Conservation (phyloP, 2,329 filamentous ascomycete species). For the Fusarium tricinctum region DNA sequence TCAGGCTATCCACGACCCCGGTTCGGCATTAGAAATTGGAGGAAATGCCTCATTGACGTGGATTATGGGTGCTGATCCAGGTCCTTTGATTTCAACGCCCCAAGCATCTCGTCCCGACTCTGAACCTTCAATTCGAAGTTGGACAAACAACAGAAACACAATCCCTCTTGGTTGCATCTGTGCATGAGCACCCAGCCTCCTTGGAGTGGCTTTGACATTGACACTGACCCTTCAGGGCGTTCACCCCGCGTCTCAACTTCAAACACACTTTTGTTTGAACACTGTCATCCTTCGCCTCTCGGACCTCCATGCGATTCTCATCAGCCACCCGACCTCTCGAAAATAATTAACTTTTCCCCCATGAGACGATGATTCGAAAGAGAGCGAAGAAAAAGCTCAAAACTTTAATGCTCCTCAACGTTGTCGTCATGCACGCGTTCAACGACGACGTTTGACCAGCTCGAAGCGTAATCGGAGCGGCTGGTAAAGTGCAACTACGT, state of each 20-base stretch:
- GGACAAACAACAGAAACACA: constrained; percentile 2
- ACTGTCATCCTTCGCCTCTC: constrained; percentile 20
- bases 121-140: constrained; percentile 3
- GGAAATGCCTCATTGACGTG: constrained; percentile 39
- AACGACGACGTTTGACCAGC: constrained; percentile 7
- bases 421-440: constrained; percentile 12
- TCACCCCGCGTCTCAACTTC: constrained; percentile 32
- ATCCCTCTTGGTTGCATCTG: not conserved
- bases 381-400: not conserved
- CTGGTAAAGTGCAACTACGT: constrained; percentile 16
- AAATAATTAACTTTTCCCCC: constrained; percentile 5
- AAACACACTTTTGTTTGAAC: constrained; percentile 32
- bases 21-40: constrained; percentile 26
- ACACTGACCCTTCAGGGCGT: constrained; percentile 7
- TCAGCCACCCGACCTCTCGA: constrained; percentile 23
- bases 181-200: constrained; percentile 20
- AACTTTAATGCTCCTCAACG: constrained; percentile 1
- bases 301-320: constrained; percentile 10
- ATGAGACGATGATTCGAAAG: constrained; percentile 7
- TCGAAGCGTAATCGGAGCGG: constrained; percentile 8
- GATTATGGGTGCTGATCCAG: constrained; percentile 33
- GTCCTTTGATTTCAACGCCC: constrained; percentile 38
- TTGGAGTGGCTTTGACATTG: constrained; percentile 3
- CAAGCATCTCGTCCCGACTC: not conserved
- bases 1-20: constrained; percentile 31